Conservation (phyloP, 106 monocot species). For the Acorus calamus region DNA sequence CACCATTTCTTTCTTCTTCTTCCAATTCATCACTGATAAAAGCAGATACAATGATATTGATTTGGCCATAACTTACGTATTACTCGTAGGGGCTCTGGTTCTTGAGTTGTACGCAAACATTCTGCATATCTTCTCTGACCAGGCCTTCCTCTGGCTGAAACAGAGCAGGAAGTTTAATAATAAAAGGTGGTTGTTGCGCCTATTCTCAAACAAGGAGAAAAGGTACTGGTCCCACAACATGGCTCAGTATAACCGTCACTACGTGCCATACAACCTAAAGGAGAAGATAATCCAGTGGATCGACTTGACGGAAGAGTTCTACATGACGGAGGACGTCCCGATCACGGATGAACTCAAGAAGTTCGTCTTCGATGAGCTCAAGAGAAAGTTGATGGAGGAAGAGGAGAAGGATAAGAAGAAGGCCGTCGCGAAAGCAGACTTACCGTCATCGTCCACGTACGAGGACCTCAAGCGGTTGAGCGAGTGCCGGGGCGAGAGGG, state of each 20-base stretch:
- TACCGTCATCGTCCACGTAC: no score
- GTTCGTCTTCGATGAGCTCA: conserved; percentile 7
- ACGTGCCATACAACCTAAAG: background rate
- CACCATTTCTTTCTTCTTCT: no score
- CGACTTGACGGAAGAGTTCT: conserved; percentile 2
- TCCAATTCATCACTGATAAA: no score
- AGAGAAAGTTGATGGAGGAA: conserved; percentile 6
- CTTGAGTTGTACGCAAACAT: conserved; percentile 10
- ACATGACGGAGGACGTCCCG: background rate
- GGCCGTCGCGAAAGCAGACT: no score
- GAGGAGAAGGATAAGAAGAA: background rate
- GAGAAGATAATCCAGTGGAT: background rate
- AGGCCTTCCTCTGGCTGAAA: conserved; percentile 1
- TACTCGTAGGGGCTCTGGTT: conserved; percentile 11
- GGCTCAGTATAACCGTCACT: conserved; percentile 15
- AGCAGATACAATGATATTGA: no score
- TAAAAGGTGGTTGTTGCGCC: background rate
- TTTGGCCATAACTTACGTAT: no score
- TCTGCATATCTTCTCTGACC: conserved; percentile 13
- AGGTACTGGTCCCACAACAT: conserved; percentile 19
- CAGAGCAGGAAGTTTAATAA: no score
- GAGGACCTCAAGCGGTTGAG: conserved; percentile 2
- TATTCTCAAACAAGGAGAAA: background rate
- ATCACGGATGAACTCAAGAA: background rate
- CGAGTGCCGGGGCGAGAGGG: conserved; percentile 13